Evolutionary conservation across 176 grass and related monocot species (phyloP), one percentile per base, ranked within the genome.

Genomic region (Carex scoparia): DNA sequence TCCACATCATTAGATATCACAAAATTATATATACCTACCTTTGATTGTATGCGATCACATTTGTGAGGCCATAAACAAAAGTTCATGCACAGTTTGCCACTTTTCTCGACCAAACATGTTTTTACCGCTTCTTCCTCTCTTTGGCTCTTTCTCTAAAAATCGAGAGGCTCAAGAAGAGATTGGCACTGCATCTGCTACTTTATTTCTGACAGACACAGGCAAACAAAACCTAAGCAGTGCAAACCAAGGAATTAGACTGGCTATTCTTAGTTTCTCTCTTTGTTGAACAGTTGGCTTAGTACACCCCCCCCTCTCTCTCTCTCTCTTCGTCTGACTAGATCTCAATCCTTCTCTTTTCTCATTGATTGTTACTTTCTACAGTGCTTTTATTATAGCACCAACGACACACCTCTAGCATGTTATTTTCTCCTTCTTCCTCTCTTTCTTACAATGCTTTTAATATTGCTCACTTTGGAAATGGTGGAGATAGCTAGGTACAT

Each of bases 401-500:
- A 53, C 44, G 2, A 75, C 46, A 27, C 48, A 51, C 13, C 65
- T 69, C 44, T 71, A 46, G 42, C 48, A 76, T 76, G 44, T 54
- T 76, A 31, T 76, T 76, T 54, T 55, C 72, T 76, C 72, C 48
- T 76, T 31, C 72, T 54, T 76, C 72, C 46, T 76, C 19, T 54
- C 72, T 76, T 30, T 76, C 48, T 51, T 53, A 27, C 19, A n/a
- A 75, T 54, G 48, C 72, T 32, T 55, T 76, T 14, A 76, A 75
- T 76, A 75, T 76, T 55, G 54, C 4, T 75, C 42, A 75, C 71
- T 75, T 75, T 75, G 71, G 71, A 75, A 75, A 75, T 75, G 71
- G 71, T 54, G 71, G 10, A 30, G 46, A 51, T 27, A 30, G 19
- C 27, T 27, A 68, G 32, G 65, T 49, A 74, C n/a, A 74, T 72